Conservation (phyloP, 495 filamentous ascomycete genomes). For the Daldinia childiae region DNA sequence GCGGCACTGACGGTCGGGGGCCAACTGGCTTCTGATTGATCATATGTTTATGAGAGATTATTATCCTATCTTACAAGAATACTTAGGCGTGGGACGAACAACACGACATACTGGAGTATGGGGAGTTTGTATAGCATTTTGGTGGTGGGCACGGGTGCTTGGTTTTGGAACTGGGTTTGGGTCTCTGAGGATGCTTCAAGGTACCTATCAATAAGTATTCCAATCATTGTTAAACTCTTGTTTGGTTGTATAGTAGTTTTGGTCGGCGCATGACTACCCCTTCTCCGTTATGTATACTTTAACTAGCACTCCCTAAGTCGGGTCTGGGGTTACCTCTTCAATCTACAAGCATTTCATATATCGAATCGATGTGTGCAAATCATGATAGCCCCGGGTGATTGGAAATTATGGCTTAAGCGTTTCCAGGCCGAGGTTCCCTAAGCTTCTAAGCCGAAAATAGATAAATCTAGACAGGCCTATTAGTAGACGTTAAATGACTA, state of each 20-base stretch:
- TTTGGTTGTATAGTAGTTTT: slow-evolving; percentile 30
- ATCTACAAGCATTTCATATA: slow-evolving; percentile 14
- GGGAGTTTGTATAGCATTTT: slow-evolving; percentile 26
- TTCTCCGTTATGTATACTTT: slow-evolving; percentile 25
- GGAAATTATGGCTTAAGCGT: neutral
- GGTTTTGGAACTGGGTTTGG: slow-evolving; percentile 16
- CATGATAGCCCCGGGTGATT: neutral
- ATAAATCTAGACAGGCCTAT: neutral
- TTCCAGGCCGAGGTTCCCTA: neutral
- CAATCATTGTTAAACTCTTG: slow-evolving; percentile 23
- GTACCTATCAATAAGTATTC: slow-evolving; percentile 18
- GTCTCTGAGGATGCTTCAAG: slow-evolving; percentile 7
- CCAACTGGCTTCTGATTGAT: slow-evolving; percentile 60
- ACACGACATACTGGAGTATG: slow-evolving; percentile 19
- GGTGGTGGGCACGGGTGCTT: slow-evolving; percentile 13
- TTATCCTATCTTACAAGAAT: neutral
- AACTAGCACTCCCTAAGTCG: neutral
- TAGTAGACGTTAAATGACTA: neutral
- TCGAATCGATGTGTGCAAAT: neutral
- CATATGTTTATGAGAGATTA: neutral
- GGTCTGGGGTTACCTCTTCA: slow-evolving; percentile 1
- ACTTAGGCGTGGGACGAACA: neutral
- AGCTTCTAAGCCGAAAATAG: neutral
- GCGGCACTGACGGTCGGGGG: slow-evolving; percentile 63
- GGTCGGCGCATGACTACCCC: slow-evolving; percentile 19